phyloP scores from a whole-genome alignment of 2,329 filamentous ascomycete species.

The Cercospora nicotianae region DNA sequence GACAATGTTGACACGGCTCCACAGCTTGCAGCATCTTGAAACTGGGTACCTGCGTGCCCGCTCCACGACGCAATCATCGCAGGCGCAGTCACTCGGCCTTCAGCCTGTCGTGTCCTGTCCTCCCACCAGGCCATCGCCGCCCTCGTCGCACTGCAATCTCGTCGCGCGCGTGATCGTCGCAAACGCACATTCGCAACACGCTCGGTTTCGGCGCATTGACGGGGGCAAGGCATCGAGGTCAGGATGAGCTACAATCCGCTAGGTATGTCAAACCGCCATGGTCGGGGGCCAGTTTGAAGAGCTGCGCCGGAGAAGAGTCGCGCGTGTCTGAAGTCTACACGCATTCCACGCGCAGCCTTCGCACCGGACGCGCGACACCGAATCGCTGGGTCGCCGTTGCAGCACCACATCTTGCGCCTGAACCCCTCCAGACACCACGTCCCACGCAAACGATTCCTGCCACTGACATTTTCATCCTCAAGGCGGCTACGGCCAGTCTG shows the following conservation, averaged over 20 bases:
- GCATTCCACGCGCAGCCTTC: constrained; percentile 24
- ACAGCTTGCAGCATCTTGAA: constrained; percentile 4
- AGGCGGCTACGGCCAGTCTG: constrained; percentile 29
- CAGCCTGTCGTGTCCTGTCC: neutral
- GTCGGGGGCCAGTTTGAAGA: constrained; percentile 21
- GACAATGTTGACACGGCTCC: constrained; percentile 5
- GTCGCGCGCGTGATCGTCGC: constrained; percentile 6
- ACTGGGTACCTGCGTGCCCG: constrained; percentile 11
- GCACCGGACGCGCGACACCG: neutral
- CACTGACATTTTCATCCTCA: constrained; percentile 14
- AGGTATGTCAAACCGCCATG: constrained; percentile 21
- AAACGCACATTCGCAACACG: constrained; percentile 7
- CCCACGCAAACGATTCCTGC: neutral
- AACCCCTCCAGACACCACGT: constrained; percentile 3
- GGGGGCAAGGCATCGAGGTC: constrained; percentile 3
- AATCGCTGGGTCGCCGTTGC: neutral
- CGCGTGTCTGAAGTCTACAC: constrained; percentile 12
- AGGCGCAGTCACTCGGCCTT: constrained; percentile 14
- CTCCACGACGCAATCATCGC: constrained; percentile 20
- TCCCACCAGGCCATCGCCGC: neutral
- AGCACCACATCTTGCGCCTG: neutral
- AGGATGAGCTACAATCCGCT: constrained; percentile 32
- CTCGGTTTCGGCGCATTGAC: constrained; percentile 8
- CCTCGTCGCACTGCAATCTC: neutral
- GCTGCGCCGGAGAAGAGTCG: neutral